Base-by-base conservation (phyloP, 345 rosid species). In the Linum trigynum region DNA sequence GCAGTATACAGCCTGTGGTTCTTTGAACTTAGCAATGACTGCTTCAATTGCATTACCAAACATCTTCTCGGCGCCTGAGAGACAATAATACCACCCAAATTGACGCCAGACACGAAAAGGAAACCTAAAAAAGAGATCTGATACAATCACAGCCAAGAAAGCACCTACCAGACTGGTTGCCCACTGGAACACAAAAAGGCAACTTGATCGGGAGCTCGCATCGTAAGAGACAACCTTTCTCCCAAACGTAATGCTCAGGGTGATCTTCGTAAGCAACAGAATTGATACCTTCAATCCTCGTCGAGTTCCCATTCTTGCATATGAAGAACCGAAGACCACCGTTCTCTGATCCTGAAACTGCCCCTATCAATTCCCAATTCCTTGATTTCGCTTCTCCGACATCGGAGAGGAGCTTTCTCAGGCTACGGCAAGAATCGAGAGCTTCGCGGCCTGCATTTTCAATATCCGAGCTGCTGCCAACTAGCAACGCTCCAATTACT, bases 161-260 rank as follows among this genome's bases (percentile, higher is more conserved):
- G 5, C 42, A 66, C 72, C 17, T 76, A 92, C 98, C 92, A 57
- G 91, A 67, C 15, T 70, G 71, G 12, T 76, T 81, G 63, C 73
- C 80, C 55, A 76, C 74, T 0, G 86, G 90, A 60, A 79, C 75
- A 77, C 77, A 90, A 59, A 86, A 71, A 0, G 96, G 97, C 65
- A 89, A 63, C 74, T 79, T 83, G 40, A 92, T 72, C 0, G 94
- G 87, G 67, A 89, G 86, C 75, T 79, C 77, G 71, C 96, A 92
- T 39, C 82, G 91, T 69, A 92, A 77, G 62, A 92, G 80, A 72
- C 98, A 92, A 59, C 94, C 95, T 32, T 57, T 86, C 75, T 84
- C 97, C 97, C 97, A 92, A 14, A 89, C 57, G 76, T 67, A 85
- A 62, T 81, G 76, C 58, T 77, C 87, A n/a, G 86, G 83, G 56